phyloP scores from a whole-genome alignment of 257 asterid genomes.

The Rubia yunnanensis region DNA sequence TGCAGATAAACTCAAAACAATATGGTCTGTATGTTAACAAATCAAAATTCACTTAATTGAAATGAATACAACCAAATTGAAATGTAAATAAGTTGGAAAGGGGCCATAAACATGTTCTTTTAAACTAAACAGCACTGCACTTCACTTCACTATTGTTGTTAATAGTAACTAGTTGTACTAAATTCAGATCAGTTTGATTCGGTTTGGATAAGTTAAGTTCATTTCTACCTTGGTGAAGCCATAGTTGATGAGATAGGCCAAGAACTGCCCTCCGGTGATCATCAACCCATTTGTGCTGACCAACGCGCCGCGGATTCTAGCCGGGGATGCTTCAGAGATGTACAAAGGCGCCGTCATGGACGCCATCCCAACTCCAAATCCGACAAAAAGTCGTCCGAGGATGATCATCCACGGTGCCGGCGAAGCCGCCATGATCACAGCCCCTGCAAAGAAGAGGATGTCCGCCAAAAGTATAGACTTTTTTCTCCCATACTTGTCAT shows the following conservation, averaged over 20 bases:
- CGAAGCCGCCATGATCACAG: slow-evolving; percentile 54
- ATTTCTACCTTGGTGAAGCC: slow-evolving; percentile 56
- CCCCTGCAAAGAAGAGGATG: slow-evolving; percentile 48
- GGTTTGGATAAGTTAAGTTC: too few relatives aligned
- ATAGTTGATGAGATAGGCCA: slow-evolving; percentile 62
- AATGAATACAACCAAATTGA: too few relatives aligned
- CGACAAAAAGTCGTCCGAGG: slow-evolving; percentile 60
- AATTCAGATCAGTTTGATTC: too few relatives aligned
- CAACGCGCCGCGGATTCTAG: slow-evolving; percentile 69
- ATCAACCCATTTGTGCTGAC: slow-evolving; percentile 81
- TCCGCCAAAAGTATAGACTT: slow-evolving; percentile 63
- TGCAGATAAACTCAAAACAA: too few relatives aligned
- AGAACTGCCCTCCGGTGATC: slow-evolving; percentile 71
- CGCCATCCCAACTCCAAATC: slow-evolving; percentile 90
- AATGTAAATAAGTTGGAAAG: too few relatives aligned
- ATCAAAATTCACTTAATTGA: too few relatives aligned
- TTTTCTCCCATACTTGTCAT: slow-evolving; percentile 61
- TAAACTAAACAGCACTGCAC: too few relatives aligned
- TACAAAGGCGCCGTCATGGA: slow-evolving; percentile 81
- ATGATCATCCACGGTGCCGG: slow-evolving; percentile 64
- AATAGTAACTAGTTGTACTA: too few relatives aligned
- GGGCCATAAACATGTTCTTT: too few relatives aligned
- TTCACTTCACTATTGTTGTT: too few relatives aligned
- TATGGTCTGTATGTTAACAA: too few relatives aligned
- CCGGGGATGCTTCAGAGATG: slow-evolving; percentile 81